Conservation (phyloP, 2,329 filamentous ascomycete genomes). For the Orbilia blumenaviensis region DNA sequence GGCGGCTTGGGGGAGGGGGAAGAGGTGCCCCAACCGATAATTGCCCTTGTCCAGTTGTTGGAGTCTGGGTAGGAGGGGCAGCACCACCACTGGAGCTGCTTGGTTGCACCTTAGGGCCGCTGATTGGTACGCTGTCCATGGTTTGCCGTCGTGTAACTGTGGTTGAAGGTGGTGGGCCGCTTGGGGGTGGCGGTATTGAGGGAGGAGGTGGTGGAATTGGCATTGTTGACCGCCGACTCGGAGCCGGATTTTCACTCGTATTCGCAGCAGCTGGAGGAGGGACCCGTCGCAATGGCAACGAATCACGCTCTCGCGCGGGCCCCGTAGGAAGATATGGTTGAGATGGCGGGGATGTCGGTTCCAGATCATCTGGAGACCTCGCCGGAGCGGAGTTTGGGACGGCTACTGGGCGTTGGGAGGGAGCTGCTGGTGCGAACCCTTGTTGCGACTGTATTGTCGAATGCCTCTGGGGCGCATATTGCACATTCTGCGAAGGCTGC, state of each 20-base stretch:
- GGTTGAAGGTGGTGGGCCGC: conserved; percentile 36
- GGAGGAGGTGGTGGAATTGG: conserved; percentile 42
- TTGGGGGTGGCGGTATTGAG: conserved; percentile 45
- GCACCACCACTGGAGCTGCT: background rate
- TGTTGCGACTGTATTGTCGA: conserved; percentile 24
- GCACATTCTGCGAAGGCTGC: conserved; percentile 25
- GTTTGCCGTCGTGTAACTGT: conserved; percentile 30
- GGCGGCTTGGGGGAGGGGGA: conserved; percentile 44
- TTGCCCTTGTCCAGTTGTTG: conserved; percentile 43
- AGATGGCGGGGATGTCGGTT: conserved; percentile 33
- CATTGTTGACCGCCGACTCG: conserved; percentile 52
- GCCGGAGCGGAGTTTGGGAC: conserved; percentile 18
- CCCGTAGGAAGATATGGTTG: conserved; percentile 32
- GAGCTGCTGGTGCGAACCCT: conserved; percentile 8
- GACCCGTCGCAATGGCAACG: conserved; percentile 35
- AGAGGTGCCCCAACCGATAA: conserved; percentile 21
- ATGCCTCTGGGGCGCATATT: conserved; percentile 42
- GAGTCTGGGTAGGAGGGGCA: conserved; percentile 30
- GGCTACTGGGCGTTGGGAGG: conserved; percentile 7
- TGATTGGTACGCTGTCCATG: conserved; percentile 29
- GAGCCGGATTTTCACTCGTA: conserved; percentile 20
- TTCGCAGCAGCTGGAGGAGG: conserved; percentile 3
- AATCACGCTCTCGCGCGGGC: conserved; percentile 42
- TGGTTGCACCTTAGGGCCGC: conserved; percentile 4
- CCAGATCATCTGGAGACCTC: conserved; percentile 43